Evolutionary conservation across 257 asterid species (phyloP), one percentile per base, ranked within the genome.

Genomic region (Petunia axillaris): DNA sequence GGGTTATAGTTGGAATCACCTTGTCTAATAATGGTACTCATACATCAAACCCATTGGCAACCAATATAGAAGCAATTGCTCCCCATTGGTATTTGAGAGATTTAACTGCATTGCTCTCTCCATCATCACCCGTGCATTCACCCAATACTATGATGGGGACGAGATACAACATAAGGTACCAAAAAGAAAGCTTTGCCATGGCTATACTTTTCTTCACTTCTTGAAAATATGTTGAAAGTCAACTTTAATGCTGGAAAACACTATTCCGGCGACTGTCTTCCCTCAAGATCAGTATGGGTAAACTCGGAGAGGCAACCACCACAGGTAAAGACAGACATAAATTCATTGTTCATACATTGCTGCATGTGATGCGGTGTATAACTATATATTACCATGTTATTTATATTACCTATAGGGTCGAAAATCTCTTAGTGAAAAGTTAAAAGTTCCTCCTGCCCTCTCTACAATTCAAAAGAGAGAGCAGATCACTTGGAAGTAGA

Each of bases 41-140:
- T 16, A 83, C 83, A 6, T 83, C 86, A 25, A 83, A n/a, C 2
- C 74, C 78, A 39, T 83, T 75, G 3, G 83, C 86, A 9, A 80
- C 13, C 1, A 83, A 75, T 4, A 83, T 80, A 2, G 83, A 36
- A 0, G 73, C 86, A 7, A 83, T 75, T 2, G 83, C 86, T 5
- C 54, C 80, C 16, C 64, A 15, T 50, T 83, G 79, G 65, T 62
- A 83, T 44, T 75, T 83, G 2, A 83, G 82, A 16, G 83, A 77
- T 48, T 59, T 50, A 9, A 2, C 46, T 41, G 52, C 54, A 40
- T 75, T n/a, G 3, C 35, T 25, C 2, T 7, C 76, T 11, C 50
- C 78, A 4, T 3, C 76, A 3, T 77, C 83, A 59, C 79, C 70
- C 2, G 74, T 73, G 38, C 76, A 52, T 8, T 58, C 73, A 0